Evolutionary conservation across 1,284 basidiomycete genomes (phyloP), one percentile per base, ranked within the genome.

Genomic region (Tilletia setariae): DNA sequence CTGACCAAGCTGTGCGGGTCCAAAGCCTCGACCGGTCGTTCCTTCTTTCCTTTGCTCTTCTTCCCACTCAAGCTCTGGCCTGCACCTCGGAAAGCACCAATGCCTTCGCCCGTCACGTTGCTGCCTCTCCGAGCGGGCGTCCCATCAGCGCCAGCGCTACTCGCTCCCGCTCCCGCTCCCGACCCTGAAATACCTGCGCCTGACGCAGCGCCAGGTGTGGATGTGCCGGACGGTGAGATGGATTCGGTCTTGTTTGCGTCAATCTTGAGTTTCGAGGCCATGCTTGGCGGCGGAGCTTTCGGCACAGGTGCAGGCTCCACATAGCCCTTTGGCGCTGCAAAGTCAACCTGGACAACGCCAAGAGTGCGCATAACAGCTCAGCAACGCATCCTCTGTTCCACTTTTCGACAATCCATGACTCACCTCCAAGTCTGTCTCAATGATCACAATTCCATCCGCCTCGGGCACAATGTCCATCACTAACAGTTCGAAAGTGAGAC

Each of bases 231-330:
- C 80, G 78, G 71, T 8, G 75, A 74, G 11, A 82, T 77, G 16
- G 73, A 72, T 6, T 82, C 80, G 25, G 73, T 68, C 47, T 74
- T 72, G 23, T 63, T 64, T 43, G 72, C 75, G 63, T 98, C 93
- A 71, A 99, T 98, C 82, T 94, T 94, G 67, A 98, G 88, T 84
- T 97, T 98, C 65, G 91, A 91, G 0, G 95, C 94, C 95, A 99
- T 98, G 1, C 94, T 98, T 9, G 91, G 84, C 9, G 90, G 89
- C 1, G 94, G 90, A 1, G 89, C 88, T 66, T 91, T 91, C 8
- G 80, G 78, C 6, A 90, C 90, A 49, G 90, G 88, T 73, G 92
- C 89, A 0, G 95, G 96, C 83, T 98, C 96, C 25, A 95, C 91
- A 75, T 89, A 89, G 35, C 87, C 87, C 64, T 86, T 84, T 1